Conservation (phyloP, 305 asterid species). For the Solanum hybrid region DNA sequence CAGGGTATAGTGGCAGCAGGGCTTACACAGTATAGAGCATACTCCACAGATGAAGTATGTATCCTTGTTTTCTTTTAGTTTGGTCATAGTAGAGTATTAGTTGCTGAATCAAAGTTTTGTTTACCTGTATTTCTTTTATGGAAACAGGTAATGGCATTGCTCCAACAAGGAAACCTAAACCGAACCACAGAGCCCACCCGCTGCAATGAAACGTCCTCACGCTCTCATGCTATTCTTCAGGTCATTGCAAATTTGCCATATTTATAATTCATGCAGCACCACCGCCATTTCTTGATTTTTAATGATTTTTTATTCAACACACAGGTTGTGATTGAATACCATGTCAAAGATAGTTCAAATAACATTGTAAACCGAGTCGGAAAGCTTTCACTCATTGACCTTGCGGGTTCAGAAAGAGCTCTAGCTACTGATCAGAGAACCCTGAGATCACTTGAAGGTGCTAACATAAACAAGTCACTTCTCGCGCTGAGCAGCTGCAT, state of each 20-base stretch:
- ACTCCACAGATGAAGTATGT: slow-evolving; percentile 50
- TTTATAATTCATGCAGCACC: neutral
- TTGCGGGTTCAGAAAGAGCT: slow-evolving; percentile 72
- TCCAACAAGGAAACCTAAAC: slow-evolving; percentile 52
- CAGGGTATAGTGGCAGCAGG: slow-evolving; percentile 66
- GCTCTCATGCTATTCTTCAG: slow-evolving; percentile 67
- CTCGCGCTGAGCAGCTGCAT: slow-evolving; percentile 67
- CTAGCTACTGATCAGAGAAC: slow-evolving; percentile 63
- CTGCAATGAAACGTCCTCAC: slow-evolving; percentile 55
- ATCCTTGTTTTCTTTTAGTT: neutral
- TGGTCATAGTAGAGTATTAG: neutral
- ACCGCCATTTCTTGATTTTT: neutral
- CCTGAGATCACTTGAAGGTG: slow-evolving; percentile 60
- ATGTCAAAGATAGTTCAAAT: slow-evolving; percentile 29
- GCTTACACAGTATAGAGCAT: slow-evolving; percentile 52
- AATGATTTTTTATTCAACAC: neutral
- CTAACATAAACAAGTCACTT: slow-evolving; percentile 55
- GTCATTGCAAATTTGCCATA: slow-evolving; percentile 14
- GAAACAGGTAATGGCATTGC: slow-evolving; percentile 50
- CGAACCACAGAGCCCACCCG: slow-evolving; percentile 64
- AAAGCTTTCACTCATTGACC: slow-evolving; percentile 54
- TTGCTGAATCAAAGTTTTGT: neutral
- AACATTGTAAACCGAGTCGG: slow-evolving; percentile 37
- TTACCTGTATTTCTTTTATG: neutral
- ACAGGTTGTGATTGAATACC: slow-evolving; percentile 43